phyloP scores from a whole-genome alignment of 2,329 filamentous ascomycete species.

The Claviceps pazoutovae region DNA sequence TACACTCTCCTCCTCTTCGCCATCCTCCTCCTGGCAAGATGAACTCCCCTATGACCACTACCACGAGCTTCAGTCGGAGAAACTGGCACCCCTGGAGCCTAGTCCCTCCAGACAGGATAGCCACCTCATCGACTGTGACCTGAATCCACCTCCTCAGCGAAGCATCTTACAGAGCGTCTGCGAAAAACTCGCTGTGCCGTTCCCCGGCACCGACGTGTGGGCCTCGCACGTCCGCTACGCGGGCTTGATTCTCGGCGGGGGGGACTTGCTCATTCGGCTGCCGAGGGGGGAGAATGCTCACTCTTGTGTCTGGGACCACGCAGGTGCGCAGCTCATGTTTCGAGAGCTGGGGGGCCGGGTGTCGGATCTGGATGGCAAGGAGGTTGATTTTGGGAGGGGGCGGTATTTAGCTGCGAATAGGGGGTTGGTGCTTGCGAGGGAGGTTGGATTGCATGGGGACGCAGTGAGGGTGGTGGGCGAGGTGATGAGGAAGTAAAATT shows the following conservation, averaged over 20 bases:
- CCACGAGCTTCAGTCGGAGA: constrained; percentile 3
- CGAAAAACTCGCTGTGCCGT: constrained; percentile 15
- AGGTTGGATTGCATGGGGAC: constrained; percentile 24
- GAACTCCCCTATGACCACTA: constrained; percentile 5
- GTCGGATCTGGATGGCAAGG: constrained; percentile 30
- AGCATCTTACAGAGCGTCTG: constrained; percentile 19
- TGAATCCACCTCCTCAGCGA: constrained; percentile 17
- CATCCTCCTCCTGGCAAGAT: constrained; percentile 1
- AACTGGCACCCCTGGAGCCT: constrained; percentile 8
- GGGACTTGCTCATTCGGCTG: constrained; percentile 21
- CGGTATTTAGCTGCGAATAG: constrained; percentile 19
- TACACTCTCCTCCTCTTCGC: constrained; percentile 8
- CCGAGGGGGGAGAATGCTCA: constrained; percentile 9
- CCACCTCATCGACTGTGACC: constrained; percentile 22
- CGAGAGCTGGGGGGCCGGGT: constrained; percentile 40
- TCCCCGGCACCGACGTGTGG: constrained; percentile 25
- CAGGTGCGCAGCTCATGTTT: constrained; percentile 42
- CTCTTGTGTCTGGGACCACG: constrained; percentile 37
- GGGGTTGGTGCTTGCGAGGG: constrained; percentile 28
- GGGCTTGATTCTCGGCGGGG: constrained; percentile 22
- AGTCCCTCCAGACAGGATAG: background rate
- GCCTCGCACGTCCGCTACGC: constrained; percentile 27
- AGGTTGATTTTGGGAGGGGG: constrained; percentile 23
- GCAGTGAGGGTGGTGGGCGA: constrained; percentile 22
- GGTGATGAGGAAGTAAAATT: background rate